Evolutionary conservation across 169 alveolate species (phyloP).

Genomic region (Plasmodium sp.): DNA sequence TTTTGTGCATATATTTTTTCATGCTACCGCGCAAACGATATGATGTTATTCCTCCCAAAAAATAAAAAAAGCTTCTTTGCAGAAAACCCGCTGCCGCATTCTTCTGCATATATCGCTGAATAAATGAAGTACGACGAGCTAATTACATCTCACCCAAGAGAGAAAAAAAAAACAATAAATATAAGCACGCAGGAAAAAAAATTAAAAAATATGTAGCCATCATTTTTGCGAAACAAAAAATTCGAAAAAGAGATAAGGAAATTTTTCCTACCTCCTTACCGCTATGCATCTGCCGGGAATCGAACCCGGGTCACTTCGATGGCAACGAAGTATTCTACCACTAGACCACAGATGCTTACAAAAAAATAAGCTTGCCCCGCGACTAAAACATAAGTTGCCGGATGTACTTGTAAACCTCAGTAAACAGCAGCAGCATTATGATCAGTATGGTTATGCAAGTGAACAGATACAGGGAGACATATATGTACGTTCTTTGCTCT

Average conservation of each 20-base stretch:
- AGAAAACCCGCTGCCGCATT: background rate
- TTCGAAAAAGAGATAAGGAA: background rate
- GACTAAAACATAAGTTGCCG: background rate
- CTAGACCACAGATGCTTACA: conserved; percentile 95
- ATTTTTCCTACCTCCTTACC: no score
- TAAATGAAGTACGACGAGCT: background rate
- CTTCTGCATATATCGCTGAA: background rate
- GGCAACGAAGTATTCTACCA: conserved; percentile 99
- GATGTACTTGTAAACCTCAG: background rate
- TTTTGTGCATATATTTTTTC: no score
- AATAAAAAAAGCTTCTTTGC: background rate
- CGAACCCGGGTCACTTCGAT: conserved; percentile 99
- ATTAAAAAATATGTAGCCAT: background rate
- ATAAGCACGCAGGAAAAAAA: background rate
- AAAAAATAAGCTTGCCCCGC: background rate
- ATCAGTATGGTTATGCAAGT: background rate
- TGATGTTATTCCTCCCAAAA: background rate
- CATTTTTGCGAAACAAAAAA: background rate
- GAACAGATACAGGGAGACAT: background rate
- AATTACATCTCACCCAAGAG: background rate
- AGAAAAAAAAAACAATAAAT: background rate
- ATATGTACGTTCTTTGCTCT: background rate
- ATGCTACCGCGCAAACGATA: background rate
- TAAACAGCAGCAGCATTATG: background rate
- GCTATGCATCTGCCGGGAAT: conserved; percentile 97